Evolutionary conservation across 805 yeast genomes (phyloP).

Genomic region (Lachancea nothofagi): DNA sequence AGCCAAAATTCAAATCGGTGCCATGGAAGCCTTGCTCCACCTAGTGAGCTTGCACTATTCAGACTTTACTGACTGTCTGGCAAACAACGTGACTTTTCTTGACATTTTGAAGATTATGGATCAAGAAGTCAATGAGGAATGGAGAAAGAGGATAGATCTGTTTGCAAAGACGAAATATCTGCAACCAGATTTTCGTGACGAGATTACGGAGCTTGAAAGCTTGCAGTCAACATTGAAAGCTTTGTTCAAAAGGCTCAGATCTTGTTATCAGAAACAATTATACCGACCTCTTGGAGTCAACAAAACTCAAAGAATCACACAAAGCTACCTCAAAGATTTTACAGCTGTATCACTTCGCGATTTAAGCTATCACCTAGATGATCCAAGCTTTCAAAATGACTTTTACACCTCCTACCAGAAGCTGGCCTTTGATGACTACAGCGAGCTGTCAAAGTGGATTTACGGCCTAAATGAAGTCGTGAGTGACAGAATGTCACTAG

Average conservation of each 20-base stretch:
- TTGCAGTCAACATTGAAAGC: conserved; percentile 31
- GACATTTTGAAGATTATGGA: conserved; percentile 64
- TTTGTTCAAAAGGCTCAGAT: conserved; percentile 61
- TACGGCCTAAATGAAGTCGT: conserved; percentile 59
- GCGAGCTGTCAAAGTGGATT: conserved; percentile 55
- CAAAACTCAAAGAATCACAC: conserved; percentile 21
- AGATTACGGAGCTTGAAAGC: conserved; percentile 24
- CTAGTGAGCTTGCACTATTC: conserved; percentile 67
- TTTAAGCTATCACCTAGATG: conserved; percentile 12
- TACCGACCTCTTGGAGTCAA: conserved; percentile 49
- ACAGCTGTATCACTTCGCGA: conserved; percentile 17
- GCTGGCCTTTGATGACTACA: conserved; percentile 19
- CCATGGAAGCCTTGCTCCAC: conserved; percentile 67
- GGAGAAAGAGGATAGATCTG: conserved; percentile 38
- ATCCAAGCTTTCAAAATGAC: conserved; percentile 30
- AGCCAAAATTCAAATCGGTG: conserved; percentile 74
- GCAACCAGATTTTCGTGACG: conserved; percentile 10
- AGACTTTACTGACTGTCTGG: conserved; percentile 66
- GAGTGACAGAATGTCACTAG: conserved; percentile 43
- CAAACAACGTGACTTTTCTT: conserved; percentile 53
- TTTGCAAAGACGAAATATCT: conserved; percentile 30
- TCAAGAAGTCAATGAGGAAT: conserved; percentile 50
- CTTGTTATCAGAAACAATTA: conserved; percentile 60
- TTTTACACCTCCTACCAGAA: conserved; percentile 16
- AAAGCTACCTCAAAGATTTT: conserved; percentile 17